A percentile compares a stretch with the other conserved stretches of the same genome.
These are phyloP conservation scores for Alternaria gaisen DNA, from an alignment of 2,329 filamentous ascomycete species.

Conservation along the genomic window DNA sequence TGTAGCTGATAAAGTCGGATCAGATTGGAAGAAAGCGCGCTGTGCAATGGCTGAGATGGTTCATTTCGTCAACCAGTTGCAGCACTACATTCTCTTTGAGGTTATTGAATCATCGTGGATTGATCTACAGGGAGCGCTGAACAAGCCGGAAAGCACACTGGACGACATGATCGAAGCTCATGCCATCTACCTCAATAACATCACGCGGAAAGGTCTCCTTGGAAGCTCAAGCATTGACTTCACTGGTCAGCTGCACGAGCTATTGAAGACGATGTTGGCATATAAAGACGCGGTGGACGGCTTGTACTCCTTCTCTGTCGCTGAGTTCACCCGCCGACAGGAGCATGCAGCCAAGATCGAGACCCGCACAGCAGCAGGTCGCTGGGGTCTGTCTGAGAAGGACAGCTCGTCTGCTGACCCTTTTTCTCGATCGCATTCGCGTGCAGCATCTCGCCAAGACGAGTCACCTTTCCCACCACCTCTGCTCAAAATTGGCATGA, in stretches of 20 bases:
- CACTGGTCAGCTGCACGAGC: constrained; percentile 88
- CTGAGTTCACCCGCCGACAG: constrained; percentile 91
- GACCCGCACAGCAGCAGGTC: constrained; percentile 69
- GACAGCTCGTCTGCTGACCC: constrained; percentile 45
- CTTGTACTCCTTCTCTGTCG: constrained; percentile 92
- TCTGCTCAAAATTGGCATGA: constrained; percentile 44
- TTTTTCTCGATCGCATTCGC: constrained; percentile 27
- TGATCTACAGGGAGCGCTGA: constrained; percentile 82
- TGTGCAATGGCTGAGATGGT: constrained; percentile 97
- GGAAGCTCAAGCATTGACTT: constrained; percentile 78
- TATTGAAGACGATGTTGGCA: constrained; percentile 90
- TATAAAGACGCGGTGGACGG: constrained; percentile 95
- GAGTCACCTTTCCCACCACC: constrained; percentile 56
- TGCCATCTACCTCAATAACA: constrained; percentile 87
- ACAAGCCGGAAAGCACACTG: constrained; percentile 85
- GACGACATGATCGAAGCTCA: constrained; percentile 96
- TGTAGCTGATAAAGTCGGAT: constrained; percentile 73
- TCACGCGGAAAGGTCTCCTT: constrained; percentile 94
- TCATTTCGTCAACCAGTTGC: constrained; percentile 94
- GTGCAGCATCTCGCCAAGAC: constrained; percentile 38
- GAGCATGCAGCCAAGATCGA: constrained; percentile 80
- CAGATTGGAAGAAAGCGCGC: constrained; percentile 89
- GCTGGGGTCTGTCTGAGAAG: constrained; percentile 69
- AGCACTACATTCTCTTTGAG: constrained; percentile 98
- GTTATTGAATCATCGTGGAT: constrained; percentile 98